Percentiles rank a stretch among this genome's conserved stretches.
Evolutionary conservation across 805 yeast genomes (phyloP).

Genomic region (Starmera caribaea): DNA sequence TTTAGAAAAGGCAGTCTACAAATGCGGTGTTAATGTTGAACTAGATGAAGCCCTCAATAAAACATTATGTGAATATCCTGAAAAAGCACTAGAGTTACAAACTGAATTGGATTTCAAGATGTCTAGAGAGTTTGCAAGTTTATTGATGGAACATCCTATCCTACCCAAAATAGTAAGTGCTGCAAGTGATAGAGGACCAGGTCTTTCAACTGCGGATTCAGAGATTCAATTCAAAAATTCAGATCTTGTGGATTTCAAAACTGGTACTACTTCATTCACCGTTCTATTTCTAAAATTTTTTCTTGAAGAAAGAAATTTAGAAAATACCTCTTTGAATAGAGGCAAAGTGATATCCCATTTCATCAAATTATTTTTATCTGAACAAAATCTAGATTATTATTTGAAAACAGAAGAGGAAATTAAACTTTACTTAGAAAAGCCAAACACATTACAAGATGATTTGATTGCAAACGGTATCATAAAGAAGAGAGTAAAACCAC

Average conservation of each 20-base stretch:
- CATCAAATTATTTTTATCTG: background rate
- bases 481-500: constrained; percentile 11
- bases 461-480: constrained; percentile 15
- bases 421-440: constrained; percentile 6
- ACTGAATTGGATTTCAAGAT: constrained; percentile 5
- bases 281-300: constrained; percentile 8
- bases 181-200: constrained; percentile 2
- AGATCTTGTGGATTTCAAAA: constrained; percentile 9
- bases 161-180: constrained; percentile 1
- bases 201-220: background rate
- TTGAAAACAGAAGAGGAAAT: constrained; percentile 10
- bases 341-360: constrained; percentile 3
- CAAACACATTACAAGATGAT: constrained; percentile 20
- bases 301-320: constrained; percentile 1
- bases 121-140: constrained; percentile 11
- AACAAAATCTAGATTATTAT: background rate
- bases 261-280: constrained; percentile 13
- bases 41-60: constrained; percentile 13
- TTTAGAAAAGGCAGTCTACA: constrained; percentile 27
- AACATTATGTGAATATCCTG: constrained; percentile 19
- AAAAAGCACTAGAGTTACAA: constrained; percentile 18
- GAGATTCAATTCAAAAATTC: constrained; percentile 1
- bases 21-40: constrained; percentile 18
- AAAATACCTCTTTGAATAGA: background rate
- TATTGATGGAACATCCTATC: constrained; percentile 7